Conservation (phyloP, 2,329 filamentous ascomycete species). For the Cercospora sojina region DNA sequence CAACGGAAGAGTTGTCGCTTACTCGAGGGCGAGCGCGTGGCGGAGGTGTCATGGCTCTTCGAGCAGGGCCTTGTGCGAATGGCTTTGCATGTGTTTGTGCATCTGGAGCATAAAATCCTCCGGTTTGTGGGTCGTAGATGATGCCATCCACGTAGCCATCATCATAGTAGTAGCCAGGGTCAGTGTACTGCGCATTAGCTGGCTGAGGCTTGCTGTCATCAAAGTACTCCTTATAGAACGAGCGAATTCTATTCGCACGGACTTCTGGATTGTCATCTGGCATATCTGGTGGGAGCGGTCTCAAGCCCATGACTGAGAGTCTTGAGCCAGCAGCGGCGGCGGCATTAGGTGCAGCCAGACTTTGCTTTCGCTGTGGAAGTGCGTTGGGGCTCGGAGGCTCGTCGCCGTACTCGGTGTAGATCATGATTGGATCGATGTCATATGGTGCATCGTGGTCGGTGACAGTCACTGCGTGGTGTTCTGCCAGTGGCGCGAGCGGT, state of each 20-base stretch:
- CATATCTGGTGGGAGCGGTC: slow-evolving; percentile 84
- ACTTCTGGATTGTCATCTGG: slow-evolving; percentile 88
- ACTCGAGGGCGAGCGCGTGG: slow-evolving; percentile 62
- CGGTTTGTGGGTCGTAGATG: slow-evolving; percentile 56
- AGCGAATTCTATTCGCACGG: slow-evolving; percentile 92
- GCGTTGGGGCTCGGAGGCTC: slow-evolving; percentile 21
- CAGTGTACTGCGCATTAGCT: slow-evolving; percentile 46
- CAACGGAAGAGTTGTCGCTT: slow-evolving; percentile 41
- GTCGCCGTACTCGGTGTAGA: slow-evolving; percentile 30
- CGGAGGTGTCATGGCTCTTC: slow-evolving; percentile 94
- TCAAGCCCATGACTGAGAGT: slow-evolving; percentile 61
- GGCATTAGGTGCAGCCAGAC: slow-evolving; percentile 16
- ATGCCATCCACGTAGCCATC: slow-evolving; percentile 71
- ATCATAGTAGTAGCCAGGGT: slow-evolving; percentile 49
- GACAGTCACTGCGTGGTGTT: slow-evolving; percentile 21
- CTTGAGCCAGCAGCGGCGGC: slow-evolving; percentile 35
- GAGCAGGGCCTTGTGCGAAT: slow-evolving; percentile 79
- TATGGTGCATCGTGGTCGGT: slow-evolving; percentile 29
- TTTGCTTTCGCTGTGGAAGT: slow-evolving; percentile 23
- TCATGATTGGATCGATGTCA: slow-evolving; percentile 32
- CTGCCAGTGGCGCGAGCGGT: slow-evolving; percentile 11
- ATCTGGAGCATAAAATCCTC: slow-evolving; percentile 59
- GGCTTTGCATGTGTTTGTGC: slow-evolving; percentile 48
- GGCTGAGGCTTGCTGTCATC: slow-evolving; percentile 68
- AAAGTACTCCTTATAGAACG: slow-evolving; percentile 99